Base-by-base conservation (phyloP, 495 filamentous ascomycete genomes). In the Amniculicola lignicola region DNA sequence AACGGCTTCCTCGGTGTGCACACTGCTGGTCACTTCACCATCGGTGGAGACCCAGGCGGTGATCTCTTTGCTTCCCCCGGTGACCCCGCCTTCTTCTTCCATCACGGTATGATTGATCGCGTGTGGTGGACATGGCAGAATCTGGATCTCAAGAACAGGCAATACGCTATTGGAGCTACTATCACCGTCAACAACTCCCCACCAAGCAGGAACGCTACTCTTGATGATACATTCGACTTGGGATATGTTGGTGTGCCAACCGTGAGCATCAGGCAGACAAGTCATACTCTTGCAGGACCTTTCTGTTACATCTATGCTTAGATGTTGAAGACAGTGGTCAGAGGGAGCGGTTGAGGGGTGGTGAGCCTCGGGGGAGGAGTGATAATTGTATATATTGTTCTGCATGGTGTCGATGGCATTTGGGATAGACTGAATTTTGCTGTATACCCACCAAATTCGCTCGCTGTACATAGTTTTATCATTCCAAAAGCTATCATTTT, bases 81-180 rank as follows among this genome's bases (percentile, higher is more conserved):
- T 5, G 86, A 88, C 52, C 84, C 85, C 5, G 77, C 73, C 11
- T 89, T 89, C 69, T 89, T 72, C 61, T 74, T 84, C 18, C 85
- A 88, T 66, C 86, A 89, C 65, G 79, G 75, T 3, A 79, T 81
- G 74, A 78, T 90, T 49, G 87, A 89, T 67, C 79, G 80, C 31
- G 63, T 81, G 3, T 89, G 77, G 73, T 85, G 82, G 78, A 81
- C 82, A 22, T 89, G 86, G 86, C 84, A 89, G 70, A 79, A 74
- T 42, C 61, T 78, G 46, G 77, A 87, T 58, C 65, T 72, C 18
- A 43, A 59, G 46, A 69, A 71, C 18, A 70, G 82, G 4, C 64
- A 60, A 46, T 57, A 57, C 33, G 72, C 68, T 21, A 72, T 81
- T 54, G 71, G 67, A 19, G 82, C 80, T 0, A 85, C 78, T 22